These are phyloP conservation scores for Mycena capillaripes DNA, from an alignment of 768 basidiomycete genomes.

Conservation along the genomic window DNA sequence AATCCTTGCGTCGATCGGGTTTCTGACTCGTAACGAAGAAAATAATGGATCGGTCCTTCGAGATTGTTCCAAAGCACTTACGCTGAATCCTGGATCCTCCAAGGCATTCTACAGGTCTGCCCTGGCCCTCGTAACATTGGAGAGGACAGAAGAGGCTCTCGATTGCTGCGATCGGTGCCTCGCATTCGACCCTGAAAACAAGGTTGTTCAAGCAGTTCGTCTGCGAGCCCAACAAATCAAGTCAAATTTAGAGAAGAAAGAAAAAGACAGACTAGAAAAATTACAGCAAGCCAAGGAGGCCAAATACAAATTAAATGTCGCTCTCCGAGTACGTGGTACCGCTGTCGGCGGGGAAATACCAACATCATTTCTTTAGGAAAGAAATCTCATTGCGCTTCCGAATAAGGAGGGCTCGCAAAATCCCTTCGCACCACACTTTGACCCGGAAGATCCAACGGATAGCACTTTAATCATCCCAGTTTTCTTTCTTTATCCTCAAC, in stretches of 20 bases:
- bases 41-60: conserved; percentile 90
- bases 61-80: conserved; percentile 85
- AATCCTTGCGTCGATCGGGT: conserved; percentile 12
- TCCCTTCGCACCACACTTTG: conserved; percentile 76
- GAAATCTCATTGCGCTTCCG: conserved; percentile 75
- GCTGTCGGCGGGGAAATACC: too few relatives aligned
- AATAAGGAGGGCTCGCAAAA: conserved; percentile 66
- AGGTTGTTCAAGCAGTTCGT: conserved; percentile 63
- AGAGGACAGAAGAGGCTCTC: conserved; percentile 82
- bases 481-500: conserved; percentile 94
- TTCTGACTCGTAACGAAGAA: conserved; percentile 58
- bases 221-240: conserved; percentile 62
- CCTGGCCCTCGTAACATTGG: conserved; percentile 80
- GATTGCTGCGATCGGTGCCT: conserved; percentile 86
- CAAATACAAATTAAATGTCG: conserved; percentile 65
- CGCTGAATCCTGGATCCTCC: conserved; percentile 71
- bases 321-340: conserved; percentile 70
- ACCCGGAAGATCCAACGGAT: conserved; percentile 71
- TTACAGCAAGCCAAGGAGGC: conserved; percentile 65
- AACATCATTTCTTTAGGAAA: too few relatives aligned
- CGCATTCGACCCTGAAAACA: conserved; percentile 69
- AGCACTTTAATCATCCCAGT: conserved; percentile 84
- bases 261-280: conserved; percentile 63
- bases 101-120: conserved; percentile 94
- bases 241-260: conserved; percentile 64